Evolutionary conservation across 257 asterid species (phyloP).

Genomic region (Coffea eugenioides): DNA sequence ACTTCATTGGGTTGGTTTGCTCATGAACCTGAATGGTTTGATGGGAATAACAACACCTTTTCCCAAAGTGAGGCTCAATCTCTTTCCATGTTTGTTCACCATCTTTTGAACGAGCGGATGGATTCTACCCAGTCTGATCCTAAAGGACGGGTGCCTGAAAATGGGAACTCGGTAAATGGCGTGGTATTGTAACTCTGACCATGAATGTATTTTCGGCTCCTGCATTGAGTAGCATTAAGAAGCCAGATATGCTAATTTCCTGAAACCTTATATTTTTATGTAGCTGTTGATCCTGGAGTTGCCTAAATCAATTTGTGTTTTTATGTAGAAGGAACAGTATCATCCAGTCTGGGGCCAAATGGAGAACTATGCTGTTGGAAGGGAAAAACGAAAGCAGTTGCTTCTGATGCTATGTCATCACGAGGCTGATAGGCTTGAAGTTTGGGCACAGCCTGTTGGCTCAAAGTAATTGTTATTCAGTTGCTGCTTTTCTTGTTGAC

Average conservation of each 20-base stretch:
- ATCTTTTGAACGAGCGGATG: conserved; percentile 66
- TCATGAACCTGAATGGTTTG: conserved; percentile 89
- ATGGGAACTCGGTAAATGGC: conserved; percentile 61
- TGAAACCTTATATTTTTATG: neutral
- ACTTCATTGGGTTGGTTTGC: conserved; percentile 96
- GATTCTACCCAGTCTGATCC: conserved; percentile 58
- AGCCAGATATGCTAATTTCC: neutral
- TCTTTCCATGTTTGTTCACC: conserved; percentile 69
- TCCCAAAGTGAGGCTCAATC: conserved; percentile 93
- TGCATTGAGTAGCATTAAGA: neutral
- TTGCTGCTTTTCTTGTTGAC: conserved; percentile 5
- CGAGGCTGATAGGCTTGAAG: conserved; percentile 97
- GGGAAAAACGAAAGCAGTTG: conserved; percentile 85
- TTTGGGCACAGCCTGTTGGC: conserved; percentile 97
- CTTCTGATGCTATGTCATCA: conserved; percentile 94
- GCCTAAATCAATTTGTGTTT: conserved; percentile 22
- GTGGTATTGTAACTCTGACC: conserved; percentile 52
- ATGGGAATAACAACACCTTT: conserved; percentile 68
- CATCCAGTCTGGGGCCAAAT: conserved; percentile 99
- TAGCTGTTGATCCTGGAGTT: conserved; percentile 5
- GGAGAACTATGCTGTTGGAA: conserved; percentile 79
- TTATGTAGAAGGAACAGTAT: conserved; percentile 66
- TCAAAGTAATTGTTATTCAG: conserved; percentile 53
- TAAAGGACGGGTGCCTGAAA: conserved; percentile 54
- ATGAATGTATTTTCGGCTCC: conserved; percentile 11